A percentile compares a stretch with the other conserved stretches of the same genome.
These are phyloP conservation scores for Stachybotrys chlorohalonatus DNA, from an alignment of 2,329 filamentous ascomycete genomes.

Conservation along the genomic window DNA sequence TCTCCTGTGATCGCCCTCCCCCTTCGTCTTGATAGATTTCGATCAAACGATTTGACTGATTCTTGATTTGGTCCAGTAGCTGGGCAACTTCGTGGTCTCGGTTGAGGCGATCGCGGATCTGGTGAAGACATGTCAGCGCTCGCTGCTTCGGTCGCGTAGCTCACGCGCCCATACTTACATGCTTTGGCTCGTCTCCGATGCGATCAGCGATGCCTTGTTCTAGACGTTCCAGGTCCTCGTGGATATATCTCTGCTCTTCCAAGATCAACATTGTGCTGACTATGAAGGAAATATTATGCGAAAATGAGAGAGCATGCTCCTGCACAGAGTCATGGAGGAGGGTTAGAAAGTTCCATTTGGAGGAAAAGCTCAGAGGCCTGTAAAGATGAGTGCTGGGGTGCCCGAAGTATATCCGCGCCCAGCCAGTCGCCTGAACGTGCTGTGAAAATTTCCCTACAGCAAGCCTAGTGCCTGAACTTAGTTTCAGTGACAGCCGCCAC, in stretches of 20 bases:
- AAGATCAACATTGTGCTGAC: conserved; percentile 62
- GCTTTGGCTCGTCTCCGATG: conserved; percentile 77
- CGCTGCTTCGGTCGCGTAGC: neutral
- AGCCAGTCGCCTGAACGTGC: neutral
- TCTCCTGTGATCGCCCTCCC: conserved; percentile 64
- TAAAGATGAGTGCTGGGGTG: neutral
- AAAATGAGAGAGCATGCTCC: no score
- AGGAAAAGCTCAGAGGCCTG: neutral
- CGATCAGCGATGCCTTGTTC: conserved; percentile 91
- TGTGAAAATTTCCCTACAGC: neutral
- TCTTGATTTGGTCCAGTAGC: conserved; percentile 79
- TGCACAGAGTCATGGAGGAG: neutral
- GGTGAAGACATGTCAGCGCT: conserved; percentile 11
- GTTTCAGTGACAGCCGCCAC: no score
- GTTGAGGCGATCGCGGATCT: conserved; percentile 83
- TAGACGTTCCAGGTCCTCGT: conserved; percentile 92
- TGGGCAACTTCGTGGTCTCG: conserved; percentile 87
- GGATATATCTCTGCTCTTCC: conserved; percentile 88
- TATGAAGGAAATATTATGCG: neutral
- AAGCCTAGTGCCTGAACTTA: neutral
- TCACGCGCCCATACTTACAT: conserved; percentile 45
- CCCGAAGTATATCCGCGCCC: neutral
- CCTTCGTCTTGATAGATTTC: conserved; percentile 77
- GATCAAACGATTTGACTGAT: conserved; percentile 72
- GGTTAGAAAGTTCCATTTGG: neutral